These are phyloP conservation scores for Tulasnella calospora DNA, from an alignment of 768 basidiomycete species.

Conservation along the genomic window DNA sequence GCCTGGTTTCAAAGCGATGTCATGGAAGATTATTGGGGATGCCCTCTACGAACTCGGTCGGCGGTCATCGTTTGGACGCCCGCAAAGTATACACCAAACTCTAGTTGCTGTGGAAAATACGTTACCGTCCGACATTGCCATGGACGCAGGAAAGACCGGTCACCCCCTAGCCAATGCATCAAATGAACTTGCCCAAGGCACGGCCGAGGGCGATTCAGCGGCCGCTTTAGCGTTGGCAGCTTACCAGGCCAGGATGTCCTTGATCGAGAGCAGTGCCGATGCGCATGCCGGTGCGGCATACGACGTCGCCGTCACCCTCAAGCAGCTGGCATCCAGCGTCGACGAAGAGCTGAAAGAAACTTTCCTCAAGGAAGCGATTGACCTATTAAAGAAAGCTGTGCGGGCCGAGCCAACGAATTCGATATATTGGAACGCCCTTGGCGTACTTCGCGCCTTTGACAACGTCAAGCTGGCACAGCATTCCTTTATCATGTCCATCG, in stretches of 20 bases:
- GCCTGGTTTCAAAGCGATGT: slow-evolving; percentile 60
- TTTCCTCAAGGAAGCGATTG: slow-evolving; percentile 43
- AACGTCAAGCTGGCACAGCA: slow-evolving; percentile 80
- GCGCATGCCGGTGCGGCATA: slow-evolving; percentile 59
- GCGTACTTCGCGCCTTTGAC: slow-evolving; percentile 59
- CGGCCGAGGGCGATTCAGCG: neutral
- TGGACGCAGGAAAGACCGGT: neutral
- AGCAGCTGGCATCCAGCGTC: slow-evolving; percentile 43
- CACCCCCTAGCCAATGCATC: neutral
- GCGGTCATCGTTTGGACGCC: slow-evolving; percentile 47
- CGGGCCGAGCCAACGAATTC: slow-evolving; percentile 66
- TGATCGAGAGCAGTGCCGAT: slow-evolving; percentile 36
- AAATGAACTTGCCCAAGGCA: neutral
- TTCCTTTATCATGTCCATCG: slow-evolving; percentile 83
- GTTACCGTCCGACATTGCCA: neutral
- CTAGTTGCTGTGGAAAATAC: neutral
- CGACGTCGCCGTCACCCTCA: slow-evolving; percentile 65
- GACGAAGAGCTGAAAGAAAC: slow-evolving; percentile 37
- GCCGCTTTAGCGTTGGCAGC: neutral
- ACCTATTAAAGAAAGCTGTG: slow-evolving; percentile 65
- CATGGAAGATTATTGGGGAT: slow-evolving; percentile 84
- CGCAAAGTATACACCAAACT: neutral
- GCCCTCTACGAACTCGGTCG: slow-evolving; percentile 62
- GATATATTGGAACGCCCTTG: slow-evolving; percentile 77
- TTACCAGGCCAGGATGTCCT: neutral